A percentile compares a stretch with the other conserved stretches of the same genome.
Conservation (phyloP, 176 grass and related monocot genomes). For the Oryza officinalis region DNA sequence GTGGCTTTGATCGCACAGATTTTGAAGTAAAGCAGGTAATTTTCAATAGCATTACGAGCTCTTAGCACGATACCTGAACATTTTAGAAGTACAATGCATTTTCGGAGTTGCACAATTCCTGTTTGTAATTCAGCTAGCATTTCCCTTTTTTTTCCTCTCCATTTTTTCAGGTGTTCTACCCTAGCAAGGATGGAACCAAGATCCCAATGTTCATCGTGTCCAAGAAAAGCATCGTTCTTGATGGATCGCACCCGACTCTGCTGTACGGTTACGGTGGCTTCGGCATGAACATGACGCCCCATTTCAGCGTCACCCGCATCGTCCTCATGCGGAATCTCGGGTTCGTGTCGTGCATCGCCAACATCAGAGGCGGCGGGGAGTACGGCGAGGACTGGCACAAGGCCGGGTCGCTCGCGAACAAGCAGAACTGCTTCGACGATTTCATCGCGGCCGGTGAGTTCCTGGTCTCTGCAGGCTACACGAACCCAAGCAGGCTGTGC, state of each 20-base stretch:
- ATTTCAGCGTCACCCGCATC: conserved; percentile 64
- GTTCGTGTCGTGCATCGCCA: conserved; percentile 71
- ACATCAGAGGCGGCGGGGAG: conserved; percentile 87
- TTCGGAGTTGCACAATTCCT: neutral
- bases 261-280: conserved; percentile 94
- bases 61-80: neutral
- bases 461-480: conserved; percentile 73
- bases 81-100: neutral
- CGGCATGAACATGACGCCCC: conserved; percentile 73
- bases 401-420: conserved; percentile 63
- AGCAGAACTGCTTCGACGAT: conserved; percentile 98
- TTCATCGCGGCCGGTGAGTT: conserved; percentile 73
- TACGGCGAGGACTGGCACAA: conserved; percentile 93
- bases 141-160: neutral
- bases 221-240: conserved; percentile 57
- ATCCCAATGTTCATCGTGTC: conserved; percentile 91
- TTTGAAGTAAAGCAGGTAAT: conserved; percentile 81
- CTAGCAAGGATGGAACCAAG: conserved; percentile 72
- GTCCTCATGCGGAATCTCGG: conserved; percentile 69
- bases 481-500: conserved; percentile 57
- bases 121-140: neutral
- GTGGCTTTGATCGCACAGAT: conserved; percentile 62
- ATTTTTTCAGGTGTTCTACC: conserved; percentile 61
- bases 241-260: conserved; percentile 67
- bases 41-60: neutral